Base-by-base conservation (phyloP, 2,329 filamentous ascomycete genomes). In the Penicillium thymicola region DNA sequence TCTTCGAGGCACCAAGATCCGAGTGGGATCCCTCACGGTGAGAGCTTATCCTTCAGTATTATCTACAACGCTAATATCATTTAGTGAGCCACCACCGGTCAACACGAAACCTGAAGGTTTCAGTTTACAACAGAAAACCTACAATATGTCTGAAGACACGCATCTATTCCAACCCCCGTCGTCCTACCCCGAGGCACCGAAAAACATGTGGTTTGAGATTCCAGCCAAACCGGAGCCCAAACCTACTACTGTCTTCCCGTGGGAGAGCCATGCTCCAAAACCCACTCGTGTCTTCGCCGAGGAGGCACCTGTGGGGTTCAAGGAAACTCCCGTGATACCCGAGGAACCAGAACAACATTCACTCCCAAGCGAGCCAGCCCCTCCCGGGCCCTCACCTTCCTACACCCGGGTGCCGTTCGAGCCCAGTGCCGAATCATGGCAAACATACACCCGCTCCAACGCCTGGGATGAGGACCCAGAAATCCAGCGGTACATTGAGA, bases 401-500 rank as follows among this genome's bases (percentile, higher is more conserved):
- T 40, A 54, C 23, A 38, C 52, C 0, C 59, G 58, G 23, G 36
- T 52, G 7, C 58, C 46, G n/a, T 64, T 54, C n/a, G 59, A 55
- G 23, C 57, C 55, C 10, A 65, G 65, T 14, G 38, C 58, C 47
- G 81, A 87, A 66, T 82, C 86, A 21, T 96, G 90, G 89, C 82
- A 85, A 60, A 81, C 81, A 45, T 96, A 89, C 71, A 80, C 85
- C n/a, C 83, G 86, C 45, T 84, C 81, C 49, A 99, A 97, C 73
- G 92, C 91, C 16, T 99, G 94, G 94, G 94, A 99, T 67, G 89
- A 90, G 51, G 84, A 95, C 51, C 89, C 90, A 13, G 89, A 90
- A 63, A 99, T 99, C 66, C 87, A 90, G 67, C 84, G 85, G 61
- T 99, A 97, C 70, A 89, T 97, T 53, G 89, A 90, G 61, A 82